Evolutionary conservation across 148 eudicot species (phyloP).

Genomic region (Gaultheria prostrata): DNA sequence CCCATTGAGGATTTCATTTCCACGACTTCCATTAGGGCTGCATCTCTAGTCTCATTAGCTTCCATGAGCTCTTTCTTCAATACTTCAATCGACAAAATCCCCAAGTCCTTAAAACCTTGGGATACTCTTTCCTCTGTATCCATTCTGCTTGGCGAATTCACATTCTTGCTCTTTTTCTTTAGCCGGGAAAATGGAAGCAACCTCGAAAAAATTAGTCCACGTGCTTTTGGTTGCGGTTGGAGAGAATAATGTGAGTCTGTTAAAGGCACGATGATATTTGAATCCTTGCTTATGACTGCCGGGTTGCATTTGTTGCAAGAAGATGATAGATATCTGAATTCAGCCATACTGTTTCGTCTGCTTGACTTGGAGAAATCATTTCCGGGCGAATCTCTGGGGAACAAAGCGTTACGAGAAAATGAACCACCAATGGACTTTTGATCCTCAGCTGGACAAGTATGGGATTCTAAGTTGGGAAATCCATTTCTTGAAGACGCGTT

Average conservation of each 20-base stretch:
- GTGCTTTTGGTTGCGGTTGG: conserved; percentile 38
- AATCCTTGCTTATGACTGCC: conserved; percentile 45
- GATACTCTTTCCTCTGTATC: conserved; percentile 55
- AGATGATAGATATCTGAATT: conserved; percentile 58
- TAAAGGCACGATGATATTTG: conserved; percentile 52
- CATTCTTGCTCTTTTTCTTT: conserved; percentile 64
- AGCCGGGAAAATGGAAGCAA: conserved; percentile 67
- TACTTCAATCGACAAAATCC: conserved; percentile 45
- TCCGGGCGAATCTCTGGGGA: conserved; percentile 43
- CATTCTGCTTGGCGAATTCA: conserved; percentile 42
- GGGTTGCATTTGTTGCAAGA: conserved; percentile 73
- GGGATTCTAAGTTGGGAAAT: conserved; percentile 30
- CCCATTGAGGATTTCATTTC: conserved; percentile 80
- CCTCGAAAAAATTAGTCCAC: conserved; percentile 56
- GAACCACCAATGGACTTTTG: conserved; percentile 50
- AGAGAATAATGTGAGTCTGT: conserved; percentile 69
- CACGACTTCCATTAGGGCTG: conserved; percentile 59
- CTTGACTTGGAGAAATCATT: conserved; percentile 47
- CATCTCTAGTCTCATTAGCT: conserved; percentile 64
- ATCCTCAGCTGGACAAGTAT: conserved; percentile 43
- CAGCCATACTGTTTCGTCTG: conserved; percentile 69
- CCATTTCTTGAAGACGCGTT: conserved; percentile 48
- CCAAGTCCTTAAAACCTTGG: conserved; percentile 39
- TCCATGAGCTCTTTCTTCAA: conserved; percentile 64
- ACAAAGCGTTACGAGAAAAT: conserved; percentile 31